A percentile compares a stretch with the other conserved stretches of the same genome.
Conservation (phyloP, 495 filamentous ascomycete genomes). For the Cladorrhinum samala region DNA sequence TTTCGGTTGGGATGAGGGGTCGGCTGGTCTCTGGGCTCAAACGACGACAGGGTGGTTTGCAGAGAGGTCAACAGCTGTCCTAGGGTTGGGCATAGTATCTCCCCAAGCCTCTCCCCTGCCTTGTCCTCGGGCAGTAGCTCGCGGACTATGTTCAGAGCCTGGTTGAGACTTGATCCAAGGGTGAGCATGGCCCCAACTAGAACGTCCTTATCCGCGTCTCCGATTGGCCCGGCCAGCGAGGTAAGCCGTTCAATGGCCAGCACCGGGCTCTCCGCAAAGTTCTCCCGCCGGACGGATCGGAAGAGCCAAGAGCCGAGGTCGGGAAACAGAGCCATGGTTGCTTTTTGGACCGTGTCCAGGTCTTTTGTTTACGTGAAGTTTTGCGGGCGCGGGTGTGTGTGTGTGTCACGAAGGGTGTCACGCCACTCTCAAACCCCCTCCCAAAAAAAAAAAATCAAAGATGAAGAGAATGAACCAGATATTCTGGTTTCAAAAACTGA, state of each 20-base stretch:
- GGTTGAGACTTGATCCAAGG: constrained; percentile 22
- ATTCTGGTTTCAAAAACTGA: background rate
- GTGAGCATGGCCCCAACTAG: constrained; percentile 26
- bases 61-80: constrained; percentile 20
- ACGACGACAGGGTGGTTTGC: constrained; percentile 11
- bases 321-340: constrained; percentile 18
- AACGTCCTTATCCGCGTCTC: constrained; percentile 22
- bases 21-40: background rate
- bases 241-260: constrained; percentile 21
- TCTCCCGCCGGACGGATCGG: constrained; percentile 19
- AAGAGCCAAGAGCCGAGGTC: constrained; percentile 24
- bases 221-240: constrained; percentile 15
- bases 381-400: background rate
- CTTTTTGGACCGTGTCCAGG: background rate
- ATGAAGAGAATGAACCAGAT: background rate
- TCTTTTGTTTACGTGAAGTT: background rate
- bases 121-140: constrained; percentile 25
- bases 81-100: constrained; percentile 26
- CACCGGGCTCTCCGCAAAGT: constrained; percentile 19
- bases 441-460: background rate
- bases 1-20: background rate
- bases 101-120: constrained; percentile 22
- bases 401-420: background rate
- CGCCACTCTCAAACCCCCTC: background rate
- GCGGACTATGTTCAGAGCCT: constrained; percentile 22